Base-by-base conservation (phyloP, 1,284 basidiomycete genomes). In the Meira miltonrushii region DNA sequence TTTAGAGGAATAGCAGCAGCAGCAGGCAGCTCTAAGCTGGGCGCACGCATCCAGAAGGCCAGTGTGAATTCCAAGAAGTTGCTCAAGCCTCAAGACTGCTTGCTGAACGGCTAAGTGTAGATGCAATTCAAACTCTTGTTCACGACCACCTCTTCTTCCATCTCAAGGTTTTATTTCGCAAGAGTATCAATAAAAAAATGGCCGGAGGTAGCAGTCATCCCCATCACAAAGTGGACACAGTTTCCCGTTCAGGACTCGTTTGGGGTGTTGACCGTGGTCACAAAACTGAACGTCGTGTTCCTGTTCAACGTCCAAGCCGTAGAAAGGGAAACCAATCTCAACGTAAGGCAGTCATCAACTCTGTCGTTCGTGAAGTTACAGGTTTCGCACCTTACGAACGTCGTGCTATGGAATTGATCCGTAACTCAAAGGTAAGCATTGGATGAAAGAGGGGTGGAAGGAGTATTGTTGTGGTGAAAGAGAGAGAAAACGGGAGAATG, bases 331-430 rank as follows among this genome's bases (percentile, higher is more conserved):
- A 64, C 81, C 86, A 73, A 85, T 86, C 79, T 88, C 88, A 60
- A 84, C 84, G 77, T 39, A 68, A 67, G 54, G 64, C 68, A 64
- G 60, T 68, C 46, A 67, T 75, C 63, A 66, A 71, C 19, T 66
- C 67, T 53, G 66, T 77, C 47, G 58, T 78, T 38, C 67, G 76
- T 48, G 74, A 79, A 68, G 79, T 81, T 25, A 91, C 88, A 79
- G 95, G 95, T 66, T 98, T 97, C 83, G 91, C 93, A 50, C 90
- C 95, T 50, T 99, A 99, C 81, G 95, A 99, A 86, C 86, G 93
- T 79, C 87, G 95, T 71, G 92, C 98, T 61, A 88, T 99, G 90
- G 95, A 99, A 83, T 81, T 99, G 85, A 83, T 98, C 84, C 87
- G 94, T 81, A 98, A 97, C 87, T 95, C 92, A 70, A 97, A 97